Evolutionary conservation across 345 rosid species (phyloP).

Genomic region (Arabis alpina): DNA sequence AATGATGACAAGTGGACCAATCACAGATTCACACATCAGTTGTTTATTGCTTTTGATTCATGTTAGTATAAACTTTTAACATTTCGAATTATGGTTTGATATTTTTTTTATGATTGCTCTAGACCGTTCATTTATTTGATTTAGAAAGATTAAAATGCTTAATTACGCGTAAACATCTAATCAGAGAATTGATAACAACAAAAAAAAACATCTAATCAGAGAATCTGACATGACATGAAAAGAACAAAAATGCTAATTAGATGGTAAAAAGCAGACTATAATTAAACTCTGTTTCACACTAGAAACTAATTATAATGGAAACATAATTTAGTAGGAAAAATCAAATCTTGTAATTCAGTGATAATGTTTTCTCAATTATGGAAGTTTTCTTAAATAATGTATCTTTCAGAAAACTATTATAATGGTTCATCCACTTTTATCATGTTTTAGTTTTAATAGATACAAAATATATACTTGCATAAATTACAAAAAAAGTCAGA

Average conservation of each 20-base stretch:
- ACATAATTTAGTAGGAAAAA: slow-evolving; percentile 27
- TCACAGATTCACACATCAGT: slow-evolving; percentile 23
- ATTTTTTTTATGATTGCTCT: neutral
- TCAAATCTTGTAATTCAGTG: slow-evolving; percentile 19
- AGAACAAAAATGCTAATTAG: slow-evolving; percentile 23
- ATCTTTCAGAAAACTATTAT: neutral
- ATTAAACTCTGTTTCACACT: slow-evolving; percentile 21
- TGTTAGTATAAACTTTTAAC: slow-evolving; percentile 8
- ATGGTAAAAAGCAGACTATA: slow-evolving; percentile 15
- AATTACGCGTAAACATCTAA: slow-evolving; percentile 42
- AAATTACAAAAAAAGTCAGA: neutral
- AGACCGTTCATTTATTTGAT: slow-evolving; percentile 12
- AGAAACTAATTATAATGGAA: slow-evolving; percentile 12
- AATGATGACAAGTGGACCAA: slow-evolving; percentile 71
- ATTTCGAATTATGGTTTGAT: slow-evolving; percentile 15
- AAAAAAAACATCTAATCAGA: slow-evolving; percentile 36
- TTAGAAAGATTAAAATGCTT: slow-evolving; percentile 21
- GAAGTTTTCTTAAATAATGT: neutral
- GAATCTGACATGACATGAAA: slow-evolving; percentile 25
- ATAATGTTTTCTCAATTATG: slow-evolving; percentile 18
- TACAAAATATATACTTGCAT: neutral
- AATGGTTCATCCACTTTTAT: neutral
- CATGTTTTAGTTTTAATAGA: neutral
- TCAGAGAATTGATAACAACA: slow-evolving; percentile 17
- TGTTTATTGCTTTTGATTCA: slow-evolving; percentile 27